A percentile compares a stretch with the other conserved stretches of the same genome.
Evolutionary conservation across 192 early-diverging fungal species (phyloP).

Genomic region (Coemansia sp.): DNA sequence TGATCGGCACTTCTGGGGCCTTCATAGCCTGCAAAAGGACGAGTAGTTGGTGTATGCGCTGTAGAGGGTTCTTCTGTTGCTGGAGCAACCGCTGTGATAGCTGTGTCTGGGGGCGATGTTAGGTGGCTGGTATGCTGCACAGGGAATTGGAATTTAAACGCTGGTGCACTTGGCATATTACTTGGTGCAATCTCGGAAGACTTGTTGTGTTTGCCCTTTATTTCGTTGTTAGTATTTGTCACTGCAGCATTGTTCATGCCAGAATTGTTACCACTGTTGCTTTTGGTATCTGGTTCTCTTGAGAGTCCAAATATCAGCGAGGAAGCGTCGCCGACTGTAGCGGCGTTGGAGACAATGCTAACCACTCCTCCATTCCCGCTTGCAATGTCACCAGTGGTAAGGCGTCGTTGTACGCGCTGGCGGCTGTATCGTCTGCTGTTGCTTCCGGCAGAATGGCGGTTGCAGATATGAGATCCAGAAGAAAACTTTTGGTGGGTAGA

Average conservation of each 20-base stretch:
- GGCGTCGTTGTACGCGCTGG: conserved; percentile 4
- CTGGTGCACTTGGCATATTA: neutral
- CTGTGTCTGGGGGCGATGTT: conserved; percentile 22
- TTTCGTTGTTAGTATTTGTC: neutral
- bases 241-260: neutral
- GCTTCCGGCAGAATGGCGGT: conserved; percentile 3
- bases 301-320: neutral
- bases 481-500: neutral
- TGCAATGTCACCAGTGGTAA: neutral
- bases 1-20: neutral
- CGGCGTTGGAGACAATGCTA: conserved; percentile 14
- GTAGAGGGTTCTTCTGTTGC: conserved; percentile 5
- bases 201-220: neutral
- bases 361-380: conserved; percentile 1
- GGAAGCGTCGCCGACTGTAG: conserved; percentile 3
- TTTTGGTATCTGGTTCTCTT: neutral
- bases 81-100: conserved; percentile 4
- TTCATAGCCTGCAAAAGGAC: neutral
- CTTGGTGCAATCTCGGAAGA: neutral
- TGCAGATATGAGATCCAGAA: neutral
- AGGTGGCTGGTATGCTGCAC: neutral
- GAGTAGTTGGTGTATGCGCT: neutral
- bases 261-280: neutral
- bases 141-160: conserved; percentile 4
- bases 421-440: neutral